Percentiles rank a stretch among this genome's conserved stretches.
Conservation (phyloP, 1,284 basidiomycete species). For the Apiotrichum montevideense region DNA sequence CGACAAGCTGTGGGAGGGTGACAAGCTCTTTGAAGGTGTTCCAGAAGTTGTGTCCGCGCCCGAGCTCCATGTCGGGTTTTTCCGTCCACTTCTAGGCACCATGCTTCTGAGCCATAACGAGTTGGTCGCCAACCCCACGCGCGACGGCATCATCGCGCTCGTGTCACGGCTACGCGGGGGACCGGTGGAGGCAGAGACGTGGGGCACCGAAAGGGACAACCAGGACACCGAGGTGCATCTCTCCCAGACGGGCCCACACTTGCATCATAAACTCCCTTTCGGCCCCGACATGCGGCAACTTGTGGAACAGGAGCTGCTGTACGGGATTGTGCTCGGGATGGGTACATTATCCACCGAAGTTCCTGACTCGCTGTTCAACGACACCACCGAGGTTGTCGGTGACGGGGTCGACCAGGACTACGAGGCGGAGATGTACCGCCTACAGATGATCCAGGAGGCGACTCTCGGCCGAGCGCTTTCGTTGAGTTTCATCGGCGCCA, state of each 20-base stretch:
- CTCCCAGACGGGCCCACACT: slow-evolving; percentile 44
- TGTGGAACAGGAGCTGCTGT: slow-evolving; percentile 71
- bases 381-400: slow-evolving; percentile 16
- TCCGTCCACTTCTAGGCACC: slow-evolving; percentile 86
- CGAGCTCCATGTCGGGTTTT: slow-evolving; percentile 69
- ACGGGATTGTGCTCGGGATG: slow-evolving; percentile 81
- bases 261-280: slow-evolving; percentile 51
- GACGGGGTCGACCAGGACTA: slow-evolving; percentile 16
- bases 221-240: slow-evolving; percentile 31
- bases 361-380: slow-evolving; percentile 35
- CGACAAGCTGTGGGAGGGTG: not conserved
- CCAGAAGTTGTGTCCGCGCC: slow-evolving; percentile 41
- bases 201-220: slow-evolving; percentile 22
- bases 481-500: slow-evolving; percentile 78
- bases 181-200: slow-evolving; percentile 29
- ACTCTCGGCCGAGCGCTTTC: slow-evolving; percentile 82
- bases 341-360: slow-evolving; percentile 61
- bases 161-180: slow-evolving; percentile 51
- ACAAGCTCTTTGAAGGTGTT: not conserved
- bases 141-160: slow-evolving; percentile 71
- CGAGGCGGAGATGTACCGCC: slow-evolving; percentile 32
- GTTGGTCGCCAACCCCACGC: slow-evolving; percentile 64
- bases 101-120: slow-evolving; percentile 75
- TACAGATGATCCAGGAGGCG: slow-evolving; percentile 57
- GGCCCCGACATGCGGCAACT: slow-evolving; percentile 55